Conservation (phyloP, 306 rosid species). For the Corylus heterophylla region DNA sequence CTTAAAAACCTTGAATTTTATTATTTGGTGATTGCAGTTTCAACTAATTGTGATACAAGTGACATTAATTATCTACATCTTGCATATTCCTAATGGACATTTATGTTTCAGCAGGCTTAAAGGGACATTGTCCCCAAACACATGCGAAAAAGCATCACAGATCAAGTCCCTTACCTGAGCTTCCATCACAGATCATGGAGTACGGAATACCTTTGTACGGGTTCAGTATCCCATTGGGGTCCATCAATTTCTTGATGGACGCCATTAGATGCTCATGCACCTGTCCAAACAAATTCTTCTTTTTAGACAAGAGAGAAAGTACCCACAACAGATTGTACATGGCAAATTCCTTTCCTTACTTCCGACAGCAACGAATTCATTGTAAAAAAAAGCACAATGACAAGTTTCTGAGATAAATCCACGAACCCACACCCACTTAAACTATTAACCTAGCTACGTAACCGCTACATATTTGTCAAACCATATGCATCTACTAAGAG, state of each 20-base stretch:
- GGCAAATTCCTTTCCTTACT: too few relatives aligned
- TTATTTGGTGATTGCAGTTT: background rate
- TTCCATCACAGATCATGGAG: slow-evolving; percentile 28
- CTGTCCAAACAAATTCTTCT: slow-evolving; percentile 42
- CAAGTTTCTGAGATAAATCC: too few relatives aligned
- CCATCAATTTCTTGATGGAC: slow-evolving; percentile 84
- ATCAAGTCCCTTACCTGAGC: too few relatives aligned
- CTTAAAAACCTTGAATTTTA: background rate
- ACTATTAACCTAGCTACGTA: too few relatives aligned
- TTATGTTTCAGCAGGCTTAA: background rate
- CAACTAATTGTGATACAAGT: background rate
- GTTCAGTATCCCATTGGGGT: slow-evolving; percentile 84
- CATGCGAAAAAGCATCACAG: too few relatives aligned
- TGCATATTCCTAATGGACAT: background rate
- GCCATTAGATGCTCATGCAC: slow-evolving; percentile 63
- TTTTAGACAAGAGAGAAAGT: background rate
- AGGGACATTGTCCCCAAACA: background rate
- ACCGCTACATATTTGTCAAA: too few relatives aligned
- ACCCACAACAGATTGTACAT: too few relatives aligned
- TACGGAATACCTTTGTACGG: slow-evolving; percentile 92
- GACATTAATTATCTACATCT: background rate
- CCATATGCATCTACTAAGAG: too few relatives aligned
- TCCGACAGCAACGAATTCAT: too few relatives aligned
- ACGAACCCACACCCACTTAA: too few relatives aligned
- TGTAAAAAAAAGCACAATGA: too few relatives aligned